phyloP scores from a whole-genome alignment of 129 eudicot species.

The Artemisia argyi region DNA sequence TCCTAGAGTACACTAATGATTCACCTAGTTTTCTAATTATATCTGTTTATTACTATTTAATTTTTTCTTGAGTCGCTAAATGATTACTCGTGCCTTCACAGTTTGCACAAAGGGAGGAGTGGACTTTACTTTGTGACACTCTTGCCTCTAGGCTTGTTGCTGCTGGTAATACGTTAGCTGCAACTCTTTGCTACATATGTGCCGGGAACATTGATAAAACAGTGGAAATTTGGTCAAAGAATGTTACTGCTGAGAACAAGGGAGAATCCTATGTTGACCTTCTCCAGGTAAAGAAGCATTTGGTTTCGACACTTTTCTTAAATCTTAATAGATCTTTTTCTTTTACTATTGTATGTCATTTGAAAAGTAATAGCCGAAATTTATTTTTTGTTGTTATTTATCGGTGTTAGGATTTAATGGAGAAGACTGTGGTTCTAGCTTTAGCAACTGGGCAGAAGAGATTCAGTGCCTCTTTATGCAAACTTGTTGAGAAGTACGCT shows the following conservation, averaged over 20 bases:
- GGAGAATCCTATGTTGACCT: constrained; percentile 75
- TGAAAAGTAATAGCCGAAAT: neutral
- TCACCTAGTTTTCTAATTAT: neutral
- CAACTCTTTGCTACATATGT: constrained; percentile 87
- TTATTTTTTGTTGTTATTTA: neutral
- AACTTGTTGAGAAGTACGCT: constrained; percentile 90
- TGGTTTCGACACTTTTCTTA: neutral
- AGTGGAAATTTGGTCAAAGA: constrained; percentile 88
- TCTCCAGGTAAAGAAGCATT: constrained; percentile 56
- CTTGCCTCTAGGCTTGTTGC: constrained; percentile 82
- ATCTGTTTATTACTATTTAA: neutral
- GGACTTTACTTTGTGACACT: constrained; percentile 75
- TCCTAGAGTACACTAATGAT: neutral
- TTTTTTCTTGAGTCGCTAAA: neutral
- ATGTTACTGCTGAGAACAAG: constrained; percentile 54
- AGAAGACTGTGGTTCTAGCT: constrained; percentile 91
- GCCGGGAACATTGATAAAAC: constrained; percentile 92
- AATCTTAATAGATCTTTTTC: neutral
- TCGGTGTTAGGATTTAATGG: constrained; percentile 75
- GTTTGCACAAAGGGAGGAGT: constrained; percentile 90
- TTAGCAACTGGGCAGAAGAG: constrained; percentile 88
- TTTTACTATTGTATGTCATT: neutral
- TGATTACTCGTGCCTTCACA: constrained; percentile 27
- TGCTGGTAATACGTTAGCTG: constrained; percentile 72
- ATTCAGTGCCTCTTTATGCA: constrained; percentile 84